phyloP scores from a whole-genome alignment of 192 early-diverging fungal genomes.

The Coemansia sp. region DNA sequence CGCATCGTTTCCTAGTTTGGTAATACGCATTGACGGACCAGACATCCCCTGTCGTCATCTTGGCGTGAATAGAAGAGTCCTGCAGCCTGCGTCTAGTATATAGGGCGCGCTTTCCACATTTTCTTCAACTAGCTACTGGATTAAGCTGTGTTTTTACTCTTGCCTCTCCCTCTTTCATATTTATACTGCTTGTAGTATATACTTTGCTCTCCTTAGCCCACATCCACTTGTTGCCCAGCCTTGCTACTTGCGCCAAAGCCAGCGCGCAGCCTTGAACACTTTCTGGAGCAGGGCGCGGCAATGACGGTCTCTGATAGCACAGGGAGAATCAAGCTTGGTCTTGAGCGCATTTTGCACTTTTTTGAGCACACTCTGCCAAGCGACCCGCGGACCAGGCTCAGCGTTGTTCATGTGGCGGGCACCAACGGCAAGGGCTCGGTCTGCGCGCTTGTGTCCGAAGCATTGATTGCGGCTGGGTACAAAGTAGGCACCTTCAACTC shows the following conservation, averaged over 20 bases:
- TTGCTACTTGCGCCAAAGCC: too few relatives aligned
- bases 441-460: conserved; percentile 55
- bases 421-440: conserved; percentile 90
- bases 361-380: conserved; percentile 37
- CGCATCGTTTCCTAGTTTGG: too few relatives aligned
- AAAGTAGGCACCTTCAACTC: conserved; percentile 67
- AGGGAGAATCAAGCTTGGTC: conserved; percentile 28
- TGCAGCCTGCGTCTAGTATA: too few relatives aligned
- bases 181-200: not conserved
- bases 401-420: conserved; percentile 77
- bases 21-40: too few relatives aligned
- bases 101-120: too few relatives aligned
- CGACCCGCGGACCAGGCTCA: conserved; percentile 52
- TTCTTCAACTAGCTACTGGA: too few relatives aligned
- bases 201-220: not conserved
- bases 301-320: conserved; percentile 20
- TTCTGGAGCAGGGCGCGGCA: too few relatives aligned
- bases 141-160: too few relatives aligned
- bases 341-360: conserved; percentile 53
- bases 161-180: not conserved
- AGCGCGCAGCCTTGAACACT: too few relatives aligned
- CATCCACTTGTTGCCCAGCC: not conserved
- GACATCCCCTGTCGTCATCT: too few relatives aligned
- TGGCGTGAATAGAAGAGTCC: too few relatives aligned
- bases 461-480: conserved; percentile 34